phyloP scores from a whole-genome alignment of 169 alveolate genomes.

The Eimeria praecox region DNA sequence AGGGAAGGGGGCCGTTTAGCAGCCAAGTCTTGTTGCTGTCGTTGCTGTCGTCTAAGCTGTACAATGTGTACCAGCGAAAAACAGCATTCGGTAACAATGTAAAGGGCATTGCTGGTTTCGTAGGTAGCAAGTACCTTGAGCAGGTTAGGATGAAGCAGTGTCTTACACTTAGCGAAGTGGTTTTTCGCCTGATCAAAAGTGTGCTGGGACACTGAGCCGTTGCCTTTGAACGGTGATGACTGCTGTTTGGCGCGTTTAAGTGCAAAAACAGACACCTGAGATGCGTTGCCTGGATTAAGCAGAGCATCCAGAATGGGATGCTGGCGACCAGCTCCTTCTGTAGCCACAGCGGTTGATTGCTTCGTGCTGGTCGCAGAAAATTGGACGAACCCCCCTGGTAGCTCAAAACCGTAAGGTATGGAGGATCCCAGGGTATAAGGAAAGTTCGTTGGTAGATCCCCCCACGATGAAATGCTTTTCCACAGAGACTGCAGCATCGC shows the following conservation, averaged over 20 bases:
- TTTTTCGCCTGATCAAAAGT: slow-evolving; percentile 62
- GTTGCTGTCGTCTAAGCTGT: slow-evolving; percentile 31
- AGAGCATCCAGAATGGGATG: slow-evolving; percentile 41
- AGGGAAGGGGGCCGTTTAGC: slow-evolving; percentile 60
- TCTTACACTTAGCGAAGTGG: slow-evolving; percentile 60
- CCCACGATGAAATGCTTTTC: slow-evolving; percentile 68
- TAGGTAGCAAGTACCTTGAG: slow-evolving; percentile 72
- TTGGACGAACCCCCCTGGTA: slow-evolving; percentile 58
- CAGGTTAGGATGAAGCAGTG: slow-evolving; percentile 80
- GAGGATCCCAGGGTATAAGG: slow-evolving; percentile 60
- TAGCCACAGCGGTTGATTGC: background rate
- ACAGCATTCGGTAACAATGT: slow-evolving; percentile 76
- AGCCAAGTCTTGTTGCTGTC: slow-evolving; percentile 55
- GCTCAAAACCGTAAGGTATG: slow-evolving; percentile 60
- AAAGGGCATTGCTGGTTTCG: slow-evolving; percentile 71
- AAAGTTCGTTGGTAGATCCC: slow-evolving; percentile 57
- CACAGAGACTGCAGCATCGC: slow-evolving; percentile 76
- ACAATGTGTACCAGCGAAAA: slow-evolving; percentile 36
- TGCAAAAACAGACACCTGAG: slow-evolving; percentile 47
- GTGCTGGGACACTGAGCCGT: slow-evolving; percentile 38
- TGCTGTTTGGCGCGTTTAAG: slow-evolving; percentile 61
- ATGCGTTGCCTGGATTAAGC: slow-evolving; percentile 42
- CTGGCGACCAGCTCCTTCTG: slow-evolving; percentile 29
- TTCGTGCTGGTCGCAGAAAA: slow-evolving; percentile 51
- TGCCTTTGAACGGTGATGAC: slow-evolving; percentile 43